phyloP scores from a whole-genome alignment of 805 yeast species.

The Candida pseudoglaebosa region DNA sequence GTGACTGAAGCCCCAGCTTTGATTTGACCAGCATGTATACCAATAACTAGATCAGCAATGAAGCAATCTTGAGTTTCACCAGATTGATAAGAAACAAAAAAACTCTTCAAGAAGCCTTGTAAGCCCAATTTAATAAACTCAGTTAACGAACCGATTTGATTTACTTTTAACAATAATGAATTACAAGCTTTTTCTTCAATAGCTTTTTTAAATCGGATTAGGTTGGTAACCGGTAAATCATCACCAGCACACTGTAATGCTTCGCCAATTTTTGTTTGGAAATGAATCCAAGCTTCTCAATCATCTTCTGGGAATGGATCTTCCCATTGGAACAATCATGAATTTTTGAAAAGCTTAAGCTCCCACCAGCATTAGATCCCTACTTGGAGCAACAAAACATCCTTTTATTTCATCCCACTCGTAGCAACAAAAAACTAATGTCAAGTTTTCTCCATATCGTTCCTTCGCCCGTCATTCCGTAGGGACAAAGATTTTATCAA shows the following conservation, averaged over 20 bases:
- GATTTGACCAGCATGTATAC: slow-evolving; percentile 20
- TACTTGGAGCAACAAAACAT: not conserved
- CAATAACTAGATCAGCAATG: slow-evolving; percentile 21
- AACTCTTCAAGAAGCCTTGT: slow-evolving; percentile 15
- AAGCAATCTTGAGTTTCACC: slow-evolving; percentile 23
- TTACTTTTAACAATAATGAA: slow-evolving; percentile 18
- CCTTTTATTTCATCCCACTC: not conserved
- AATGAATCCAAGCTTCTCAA: slow-evolving; percentile 20
- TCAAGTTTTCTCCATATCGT: too few relatives aligned
- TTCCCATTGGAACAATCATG: slow-evolving; percentile 19
- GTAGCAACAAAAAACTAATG: too few relatives aligned
- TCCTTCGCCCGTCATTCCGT: too few relatives aligned
- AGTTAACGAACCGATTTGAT: slow-evolving; percentile 20
- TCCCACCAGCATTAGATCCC: slow-evolving; percentile 24
- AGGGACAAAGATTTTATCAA: too few relatives aligned
- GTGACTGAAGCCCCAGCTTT: slow-evolving; percentile 22
- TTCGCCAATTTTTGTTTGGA: slow-evolving; percentile 11
- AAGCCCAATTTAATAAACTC: slow-evolving; percentile 18
- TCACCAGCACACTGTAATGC: slow-evolving; percentile 18
- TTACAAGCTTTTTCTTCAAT: slow-evolving; percentile 18
- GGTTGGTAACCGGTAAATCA: slow-evolving; percentile 22
- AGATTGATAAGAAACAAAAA: slow-evolving; percentile 20
- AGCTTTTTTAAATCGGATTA: slow-evolving; percentile 16
- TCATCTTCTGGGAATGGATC: slow-evolving; percentile 22
- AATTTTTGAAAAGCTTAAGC: slow-evolving; percentile 21